phyloP scores from a whole-genome alignment of 2,329 filamentous ascomycete genomes.

The Colletotrichum liaoningense region DNA sequence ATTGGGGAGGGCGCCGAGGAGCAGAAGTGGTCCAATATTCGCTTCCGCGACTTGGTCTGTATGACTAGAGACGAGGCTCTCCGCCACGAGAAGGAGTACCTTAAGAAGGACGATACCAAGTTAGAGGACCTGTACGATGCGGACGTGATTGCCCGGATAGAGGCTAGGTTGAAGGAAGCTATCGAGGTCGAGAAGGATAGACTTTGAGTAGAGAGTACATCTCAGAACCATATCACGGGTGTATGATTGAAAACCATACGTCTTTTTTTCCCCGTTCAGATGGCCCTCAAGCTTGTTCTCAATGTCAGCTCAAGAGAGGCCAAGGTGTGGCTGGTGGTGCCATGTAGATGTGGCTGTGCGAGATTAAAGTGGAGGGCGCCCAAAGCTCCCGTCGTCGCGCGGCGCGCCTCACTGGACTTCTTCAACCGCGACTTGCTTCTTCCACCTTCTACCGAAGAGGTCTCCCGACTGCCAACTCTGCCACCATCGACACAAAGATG shows the following conservation, averaged over 20 bases:
- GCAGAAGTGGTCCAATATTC: slow-evolving; percentile 80
- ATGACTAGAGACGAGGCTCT: slow-evolving; percentile 93
- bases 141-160: slow-evolving; percentile 75
- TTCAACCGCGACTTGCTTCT: background rate
- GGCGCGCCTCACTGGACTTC: background rate
- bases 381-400: too few relatives aligned
- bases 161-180: slow-evolving; percentile 75
- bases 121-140: slow-evolving; percentile 80
- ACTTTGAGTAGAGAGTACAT: slow-evolving; percentile 15
- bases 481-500: background rate
- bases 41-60: slow-evolving; percentile 80
- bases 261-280: too few relatives aligned
- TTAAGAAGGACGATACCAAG: slow-evolving; percentile 75
- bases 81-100: slow-evolving; percentile 82
- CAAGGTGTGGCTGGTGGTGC: background rate
- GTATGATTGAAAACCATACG: too few relatives aligned
- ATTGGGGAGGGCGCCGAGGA: slow-evolving; percentile 75
- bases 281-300: too few relatives aligned
- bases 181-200: slow-evolving; percentile 67
- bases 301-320: background rate
- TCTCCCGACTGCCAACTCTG: background rate
- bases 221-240: background rate
- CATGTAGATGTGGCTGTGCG: background rate
- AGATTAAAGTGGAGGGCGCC: too few relatives aligned
- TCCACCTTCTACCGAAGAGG: background rate